Percentiles rank a stretch among this genome's conserved stretches.
Evolutionary conservation across 1,139 yeast species (phyloP).

Genomic region (Magnusiomyces suaveolens): DNA sequence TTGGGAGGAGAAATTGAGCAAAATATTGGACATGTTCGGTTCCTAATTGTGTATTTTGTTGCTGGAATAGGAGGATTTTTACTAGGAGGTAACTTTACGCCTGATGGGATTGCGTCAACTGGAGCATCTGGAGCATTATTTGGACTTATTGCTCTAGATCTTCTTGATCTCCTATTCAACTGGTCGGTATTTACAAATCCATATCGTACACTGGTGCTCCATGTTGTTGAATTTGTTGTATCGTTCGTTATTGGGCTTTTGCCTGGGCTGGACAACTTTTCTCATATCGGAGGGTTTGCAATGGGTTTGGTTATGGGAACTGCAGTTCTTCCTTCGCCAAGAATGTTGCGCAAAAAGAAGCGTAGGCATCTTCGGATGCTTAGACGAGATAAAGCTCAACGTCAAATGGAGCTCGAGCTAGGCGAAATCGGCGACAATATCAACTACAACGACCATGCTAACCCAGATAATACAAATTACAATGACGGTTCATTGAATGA

Average conservation of each 20-base stretch:
- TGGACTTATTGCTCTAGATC: conserved; percentile 57
- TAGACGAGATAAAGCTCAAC: background rate
- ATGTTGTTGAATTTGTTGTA: conserved; percentile 50
- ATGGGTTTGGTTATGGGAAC: conserved; percentile 50
- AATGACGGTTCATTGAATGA: conserved; percentile 3
- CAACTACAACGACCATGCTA: background rate
- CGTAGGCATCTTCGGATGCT: background rate
- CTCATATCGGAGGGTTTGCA: conserved; percentile 70
- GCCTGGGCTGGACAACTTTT: conserved; percentile 69
- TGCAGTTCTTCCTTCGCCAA: conserved; percentile 51
- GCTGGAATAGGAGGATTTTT: conserved; percentile 62
- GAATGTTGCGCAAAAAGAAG: conserved; percentile 24
- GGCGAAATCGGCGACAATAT: background rate
- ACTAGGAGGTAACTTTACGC: conserved; percentile 63
- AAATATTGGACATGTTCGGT: conserved; percentile 48
- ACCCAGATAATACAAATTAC: conserved; percentile 2
- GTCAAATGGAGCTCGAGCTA: background rate
- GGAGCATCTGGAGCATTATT: conserved; percentile 70
- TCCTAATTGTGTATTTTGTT: conserved; percentile 46
- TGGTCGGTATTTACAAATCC: conserved; percentile 41
- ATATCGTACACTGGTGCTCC: conserved; percentile 37
- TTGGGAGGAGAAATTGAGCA: conserved; percentile 56
- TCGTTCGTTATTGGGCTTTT: conserved; percentile 57
- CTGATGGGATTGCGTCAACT: conserved; percentile 57
- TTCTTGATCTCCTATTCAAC: conserved; percentile 47